phyloP scores from a whole-genome alignment of 1,284 basidiomycete genomes.

The Anthracocystis panici-leucophaei region DNA sequence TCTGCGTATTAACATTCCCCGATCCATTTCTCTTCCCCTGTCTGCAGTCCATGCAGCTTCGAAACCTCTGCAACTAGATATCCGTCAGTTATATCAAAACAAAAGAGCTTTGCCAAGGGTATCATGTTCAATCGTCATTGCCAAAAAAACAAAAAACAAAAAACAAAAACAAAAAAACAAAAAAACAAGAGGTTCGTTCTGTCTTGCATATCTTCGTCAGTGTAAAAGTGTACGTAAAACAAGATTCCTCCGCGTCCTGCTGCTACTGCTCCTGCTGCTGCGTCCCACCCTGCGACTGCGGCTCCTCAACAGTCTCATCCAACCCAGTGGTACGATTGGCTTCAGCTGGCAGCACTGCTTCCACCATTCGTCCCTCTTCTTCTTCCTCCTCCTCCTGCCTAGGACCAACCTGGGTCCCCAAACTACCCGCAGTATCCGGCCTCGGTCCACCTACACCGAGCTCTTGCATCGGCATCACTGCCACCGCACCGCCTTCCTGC shows the following conservation, averaged over 20 bases:
- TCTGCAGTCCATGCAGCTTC: no score
- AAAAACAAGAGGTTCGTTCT: neutral
- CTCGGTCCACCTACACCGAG: constrained; percentile 2
- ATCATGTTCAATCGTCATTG: neutral
- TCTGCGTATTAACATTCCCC: no score
- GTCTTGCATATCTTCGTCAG: neutral
- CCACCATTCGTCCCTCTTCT: neutral
- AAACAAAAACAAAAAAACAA: no score
- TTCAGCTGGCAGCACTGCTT: constrained; percentile 22
- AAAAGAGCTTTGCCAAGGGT: no score
- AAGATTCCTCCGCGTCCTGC: neutral
- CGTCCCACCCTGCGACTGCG: neutral
- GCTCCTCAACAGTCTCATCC: constrained; percentile 15
- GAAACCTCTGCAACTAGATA: no score
- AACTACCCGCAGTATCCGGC: neutral
- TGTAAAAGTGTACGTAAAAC: no score
- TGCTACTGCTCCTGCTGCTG: neutral
- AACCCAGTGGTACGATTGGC: constrained; percentile 28
- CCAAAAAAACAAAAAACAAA: neutral
- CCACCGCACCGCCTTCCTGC: neutral
- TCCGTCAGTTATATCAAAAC: no score
- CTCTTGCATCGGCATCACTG: constrained; percentile 38
- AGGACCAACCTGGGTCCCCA: neutral
- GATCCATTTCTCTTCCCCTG: no score
- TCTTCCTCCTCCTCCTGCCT: neutral